Evolutionary conservation across 306 rosid species (phyloP).

Genomic region (Lablab purpureus): DNA sequence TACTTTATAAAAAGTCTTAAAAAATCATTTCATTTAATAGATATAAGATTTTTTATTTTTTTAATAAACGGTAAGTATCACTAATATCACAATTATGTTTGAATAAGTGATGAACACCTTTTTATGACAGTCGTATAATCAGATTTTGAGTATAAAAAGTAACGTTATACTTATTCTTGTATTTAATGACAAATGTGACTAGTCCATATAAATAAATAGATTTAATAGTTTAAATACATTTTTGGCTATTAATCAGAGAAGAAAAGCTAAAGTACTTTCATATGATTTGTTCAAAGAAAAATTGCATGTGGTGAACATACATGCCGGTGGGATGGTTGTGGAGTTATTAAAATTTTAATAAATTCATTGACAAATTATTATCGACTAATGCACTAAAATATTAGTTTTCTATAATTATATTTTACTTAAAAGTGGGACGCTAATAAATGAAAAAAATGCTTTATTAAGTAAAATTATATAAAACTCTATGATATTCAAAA

Average conservation of each 20-base stretch:
- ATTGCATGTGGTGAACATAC: constrained; percentile 37
- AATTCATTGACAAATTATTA: constrained; percentile 37
- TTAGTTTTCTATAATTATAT: constrained; percentile 48
- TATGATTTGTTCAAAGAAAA: constrained; percentile 20
- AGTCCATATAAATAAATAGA: no score
- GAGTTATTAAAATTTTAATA: constrained; percentile 39
- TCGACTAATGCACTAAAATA: constrained; percentile 43
- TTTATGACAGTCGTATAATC: no score
- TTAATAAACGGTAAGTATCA: no score
- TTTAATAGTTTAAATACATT: background rate
- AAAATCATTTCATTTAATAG: background rate
- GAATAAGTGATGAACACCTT: no score
- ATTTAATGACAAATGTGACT: background rate
- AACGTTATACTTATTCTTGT: background rate
- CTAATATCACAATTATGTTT: no score
- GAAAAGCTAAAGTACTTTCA: background rate
- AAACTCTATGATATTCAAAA: constrained; percentile 26
- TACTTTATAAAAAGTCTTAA: background rate
- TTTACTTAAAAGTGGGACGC: constrained; percentile 30
- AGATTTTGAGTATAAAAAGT: no score
- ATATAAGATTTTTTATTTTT: background rate
- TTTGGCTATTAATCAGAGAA: constrained; percentile 11
- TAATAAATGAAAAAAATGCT: constrained; percentile 38
- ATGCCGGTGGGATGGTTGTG: constrained; percentile 51
- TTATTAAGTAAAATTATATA: background rate